Conservation (phyloP, 163 green algal genomes). For the Prototheca cutis region DNA sequence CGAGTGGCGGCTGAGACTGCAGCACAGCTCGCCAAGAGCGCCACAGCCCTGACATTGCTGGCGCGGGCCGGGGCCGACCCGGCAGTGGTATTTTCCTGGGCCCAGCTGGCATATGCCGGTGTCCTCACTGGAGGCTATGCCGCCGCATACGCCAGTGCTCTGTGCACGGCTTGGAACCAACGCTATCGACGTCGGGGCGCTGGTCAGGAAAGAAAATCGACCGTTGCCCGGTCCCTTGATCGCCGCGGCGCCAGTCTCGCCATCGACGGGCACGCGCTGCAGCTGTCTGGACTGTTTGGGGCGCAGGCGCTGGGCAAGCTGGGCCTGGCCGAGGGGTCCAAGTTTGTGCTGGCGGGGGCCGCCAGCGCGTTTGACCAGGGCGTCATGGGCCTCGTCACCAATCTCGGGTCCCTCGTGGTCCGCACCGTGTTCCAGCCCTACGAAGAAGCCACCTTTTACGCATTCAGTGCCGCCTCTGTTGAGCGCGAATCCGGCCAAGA, state of each 20-base stretch:
- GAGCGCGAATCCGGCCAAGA: too few species aligned
- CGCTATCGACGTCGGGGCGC: too few species aligned
- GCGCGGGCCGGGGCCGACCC: neutral
- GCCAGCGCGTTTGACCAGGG: constrained; percentile 52
- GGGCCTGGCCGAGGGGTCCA: constrained; percentile 76
- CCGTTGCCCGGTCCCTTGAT: neutral
- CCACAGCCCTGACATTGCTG: constrained; percentile 13
- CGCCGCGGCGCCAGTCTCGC: neutral
- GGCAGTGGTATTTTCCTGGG: constrained; percentile 32
- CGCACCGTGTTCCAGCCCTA: constrained; percentile 75
- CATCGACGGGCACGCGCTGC: constrained; percentile 12
- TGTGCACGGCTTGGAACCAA: too few species aligned
- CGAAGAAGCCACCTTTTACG: constrained; percentile 77
- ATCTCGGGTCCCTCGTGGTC: constrained; percentile 76
- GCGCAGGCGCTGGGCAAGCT: constrained; percentile 75
- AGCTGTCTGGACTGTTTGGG: constrained; percentile 21
- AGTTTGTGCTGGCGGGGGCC: constrained; percentile 61
- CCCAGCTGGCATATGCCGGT: constrained; percentile 33
- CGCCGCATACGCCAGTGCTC: too few species aligned
- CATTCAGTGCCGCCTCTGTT: constrained; percentile 67
- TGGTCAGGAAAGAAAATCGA: too few species aligned
- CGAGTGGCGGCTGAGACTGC: constrained; percentile 55
- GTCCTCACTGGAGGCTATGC: neutral
- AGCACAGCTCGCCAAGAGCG: constrained; percentile 39
- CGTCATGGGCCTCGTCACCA: constrained; percentile 75